These are phyloP conservation scores for Orobanche coerulescens DNA, from an alignment of 257 asterid genomes.

Conservation along the genomic window DNA sequence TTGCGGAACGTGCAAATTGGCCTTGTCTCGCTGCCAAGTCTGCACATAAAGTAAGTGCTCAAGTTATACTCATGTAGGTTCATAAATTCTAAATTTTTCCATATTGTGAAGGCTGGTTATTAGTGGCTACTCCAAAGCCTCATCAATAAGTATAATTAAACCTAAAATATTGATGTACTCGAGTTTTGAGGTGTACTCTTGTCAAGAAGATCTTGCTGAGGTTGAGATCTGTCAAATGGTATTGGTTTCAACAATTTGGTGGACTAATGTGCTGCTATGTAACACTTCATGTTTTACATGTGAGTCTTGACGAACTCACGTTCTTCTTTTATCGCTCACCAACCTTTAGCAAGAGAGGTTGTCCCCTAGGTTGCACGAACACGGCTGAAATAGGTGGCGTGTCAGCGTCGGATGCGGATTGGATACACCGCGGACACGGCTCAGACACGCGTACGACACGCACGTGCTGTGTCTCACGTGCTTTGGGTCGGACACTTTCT, in stretches of 20 bases:
- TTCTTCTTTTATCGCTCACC: not conserved
- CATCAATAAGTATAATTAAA: too few species aligned
- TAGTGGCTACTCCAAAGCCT: not conserved
- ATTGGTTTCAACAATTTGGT: not conserved
- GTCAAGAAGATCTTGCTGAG: not conserved
- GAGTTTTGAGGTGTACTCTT: not conserved
- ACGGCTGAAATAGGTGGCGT: too few species aligned
- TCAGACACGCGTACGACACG: too few species aligned
- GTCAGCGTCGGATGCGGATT: too few species aligned
- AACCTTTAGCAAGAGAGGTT: not conserved
- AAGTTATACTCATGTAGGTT: constrained; percentile 5
- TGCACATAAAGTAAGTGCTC: constrained; percentile 48
- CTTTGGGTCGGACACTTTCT: too few species aligned
- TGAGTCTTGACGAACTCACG: not conserved
- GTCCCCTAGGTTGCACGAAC: too few species aligned
- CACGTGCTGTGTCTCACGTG: too few species aligned
- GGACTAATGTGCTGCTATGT: not conserved
- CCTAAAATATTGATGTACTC: not conserved
- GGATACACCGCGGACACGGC: too few species aligned
- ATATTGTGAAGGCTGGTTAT: constrained; percentile 6
- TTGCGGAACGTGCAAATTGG: constrained; percentile 74
- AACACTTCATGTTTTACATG: not conserved
- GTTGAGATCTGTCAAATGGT: not conserved
- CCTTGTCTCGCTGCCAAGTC: constrained; percentile 79
- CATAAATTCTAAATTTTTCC: not conserved